These are phyloP conservation scores for Trametopsis cervina DNA, from an alignment of 768 basidiomycete species.

Conservation along the genomic window DNA sequence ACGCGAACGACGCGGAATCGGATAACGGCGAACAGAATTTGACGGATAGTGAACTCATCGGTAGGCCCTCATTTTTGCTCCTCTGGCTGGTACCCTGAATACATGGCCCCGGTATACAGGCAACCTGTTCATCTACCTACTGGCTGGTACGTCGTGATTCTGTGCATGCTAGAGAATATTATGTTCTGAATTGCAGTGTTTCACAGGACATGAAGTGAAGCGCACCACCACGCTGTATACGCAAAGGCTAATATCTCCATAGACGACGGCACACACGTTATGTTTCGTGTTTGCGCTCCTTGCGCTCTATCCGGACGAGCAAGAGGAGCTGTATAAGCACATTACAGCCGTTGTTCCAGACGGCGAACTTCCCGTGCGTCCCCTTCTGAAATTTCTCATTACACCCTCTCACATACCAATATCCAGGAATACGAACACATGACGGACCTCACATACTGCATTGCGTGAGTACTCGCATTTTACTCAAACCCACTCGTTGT, in stretches of 20 bases:
- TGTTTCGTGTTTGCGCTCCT: constrained; percentile 29
- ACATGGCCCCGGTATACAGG: constrained; percentile 15
- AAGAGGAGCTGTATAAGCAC: constrained; percentile 30
- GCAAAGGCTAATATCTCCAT: too few relatives aligned
- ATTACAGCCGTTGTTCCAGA: constrained; percentile 22
- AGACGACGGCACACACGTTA: constrained; percentile 31
- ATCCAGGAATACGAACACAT: constrained; percentile 26
- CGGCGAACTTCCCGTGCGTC: constrained; percentile 22
- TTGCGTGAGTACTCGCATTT: constrained; percentile 17
- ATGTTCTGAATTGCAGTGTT: background rate
- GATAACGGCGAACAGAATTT: constrained; percentile 24
- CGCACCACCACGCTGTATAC: too few relatives aligned
- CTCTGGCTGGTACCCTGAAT: background rate
- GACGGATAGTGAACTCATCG: constrained; percentile 37
- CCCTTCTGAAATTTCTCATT: background rate
- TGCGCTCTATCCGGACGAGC: constrained; percentile 33
- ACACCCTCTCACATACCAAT: background rate
- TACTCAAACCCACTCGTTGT: background rate
- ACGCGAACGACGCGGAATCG: constrained; percentile 35
- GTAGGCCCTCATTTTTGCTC: constrained; percentile 12
- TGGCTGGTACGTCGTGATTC: constrained; percentile 35
- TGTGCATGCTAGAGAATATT: background rate
- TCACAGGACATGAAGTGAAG: constrained; percentile 38
- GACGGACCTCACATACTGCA: constrained; percentile 12
- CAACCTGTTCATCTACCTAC: constrained; percentile 36